phyloP scores from a whole-genome alignment of 2,329 filamentous ascomycete genomes.

The Aspergillus persii region DNA sequence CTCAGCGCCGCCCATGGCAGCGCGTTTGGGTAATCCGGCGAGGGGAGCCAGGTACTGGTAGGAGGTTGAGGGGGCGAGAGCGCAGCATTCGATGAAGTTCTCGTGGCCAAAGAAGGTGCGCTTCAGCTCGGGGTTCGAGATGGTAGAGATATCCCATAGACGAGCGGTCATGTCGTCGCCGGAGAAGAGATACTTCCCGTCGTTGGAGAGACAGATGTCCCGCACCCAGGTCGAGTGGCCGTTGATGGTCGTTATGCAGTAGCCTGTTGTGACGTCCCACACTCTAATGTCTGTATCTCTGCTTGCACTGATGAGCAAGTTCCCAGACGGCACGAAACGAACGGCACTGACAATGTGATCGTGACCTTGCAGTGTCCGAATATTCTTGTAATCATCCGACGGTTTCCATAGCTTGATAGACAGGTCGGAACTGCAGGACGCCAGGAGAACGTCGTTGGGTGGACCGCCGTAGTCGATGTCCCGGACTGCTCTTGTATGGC shows the following conservation, averaged over 20 bases:
- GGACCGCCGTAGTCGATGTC: conserved; percentile 91
- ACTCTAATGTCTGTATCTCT: conserved; percentile 81
- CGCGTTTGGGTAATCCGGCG: conserved; percentile 77
- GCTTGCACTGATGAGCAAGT: conserved; percentile 81
- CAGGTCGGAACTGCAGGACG: conserved; percentile 81
- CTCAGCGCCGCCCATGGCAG: conserved; percentile 70
- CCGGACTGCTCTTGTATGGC: conserved; percentile 82
- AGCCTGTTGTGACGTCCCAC: conserved; percentile 92
- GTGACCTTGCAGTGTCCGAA: conserved; percentile 83
- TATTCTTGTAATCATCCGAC: conserved; percentile 90
- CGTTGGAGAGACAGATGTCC: conserved; percentile 76
- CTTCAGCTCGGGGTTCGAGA: conserved; percentile 67
- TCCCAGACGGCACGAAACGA: conserved; percentile 82
- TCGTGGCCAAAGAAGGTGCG: conserved; percentile 79
- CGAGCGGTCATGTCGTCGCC: conserved; percentile 79
- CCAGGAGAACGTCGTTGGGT: conserved; percentile 72
- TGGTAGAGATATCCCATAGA: conserved; percentile 72
- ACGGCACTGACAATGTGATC: conserved; percentile 89
- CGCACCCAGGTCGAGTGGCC: conserved; percentile 91
- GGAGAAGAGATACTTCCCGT: conserved; percentile 79
- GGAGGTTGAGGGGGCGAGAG: conserved; percentile 72
- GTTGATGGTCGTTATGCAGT: conserved; percentile 83
- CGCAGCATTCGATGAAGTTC: conserved; percentile 78
- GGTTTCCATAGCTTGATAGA: conserved; percentile 97
- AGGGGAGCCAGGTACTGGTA: conserved; percentile 72